Evolutionary conservation across 495 filamentous ascomycete species (phyloP).

Genomic region (Hypoxylon lenormandii): DNA sequence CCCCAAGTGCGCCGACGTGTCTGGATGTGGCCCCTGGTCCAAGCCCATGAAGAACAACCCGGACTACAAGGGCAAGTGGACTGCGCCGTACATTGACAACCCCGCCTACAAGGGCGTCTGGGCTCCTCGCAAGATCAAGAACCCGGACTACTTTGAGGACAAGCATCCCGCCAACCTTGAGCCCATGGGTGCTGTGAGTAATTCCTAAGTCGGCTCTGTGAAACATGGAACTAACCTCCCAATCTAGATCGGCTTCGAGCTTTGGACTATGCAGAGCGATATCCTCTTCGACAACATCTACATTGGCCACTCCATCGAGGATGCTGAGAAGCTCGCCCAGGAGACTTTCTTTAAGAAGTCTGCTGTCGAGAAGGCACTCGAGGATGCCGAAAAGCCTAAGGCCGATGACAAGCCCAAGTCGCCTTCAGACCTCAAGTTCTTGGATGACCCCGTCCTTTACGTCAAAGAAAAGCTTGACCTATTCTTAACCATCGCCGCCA

Average conservation of each 20-base stretch:
- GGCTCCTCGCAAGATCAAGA: constrained; percentile 94
- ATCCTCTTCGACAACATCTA: constrained; percentile 99
- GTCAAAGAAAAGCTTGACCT: constrained; percentile 91
- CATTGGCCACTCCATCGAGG: constrained; percentile 95
- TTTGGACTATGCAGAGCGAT: constrained; percentile 99
- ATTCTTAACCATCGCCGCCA: constrained; percentile 85
- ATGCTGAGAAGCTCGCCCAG: constrained; percentile 87
- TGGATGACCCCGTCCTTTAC: constrained; percentile 89
- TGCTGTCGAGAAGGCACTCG: constrained; percentile 82
- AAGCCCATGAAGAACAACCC: constrained; percentile 95
- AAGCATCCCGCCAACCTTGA: constrained; percentile 96
- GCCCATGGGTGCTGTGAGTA: constrained; percentile 93
- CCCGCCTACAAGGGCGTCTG: constrained; percentile 97
- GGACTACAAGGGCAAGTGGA: constrained; percentile 99
- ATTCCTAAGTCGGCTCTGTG: not conserved
- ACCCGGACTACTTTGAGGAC: constrained; percentile 98
- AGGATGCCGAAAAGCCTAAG: constrained; percentile 86
- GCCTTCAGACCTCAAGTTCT: constrained; percentile 83
- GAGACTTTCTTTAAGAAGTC: constrained; percentile 96
- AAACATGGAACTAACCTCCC: constrained; percentile 34
- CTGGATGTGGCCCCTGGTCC: constrained; percentile 94
- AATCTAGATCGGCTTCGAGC: constrained; percentile 89
- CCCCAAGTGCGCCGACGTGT: constrained; percentile 92
- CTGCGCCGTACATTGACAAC: constrained; percentile 93
- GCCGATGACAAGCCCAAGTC: constrained; percentile 71